phyloP scores from a whole-genome alignment of 1,284 basidiomycete species.

The Leccinum glutinopallens region DNA sequence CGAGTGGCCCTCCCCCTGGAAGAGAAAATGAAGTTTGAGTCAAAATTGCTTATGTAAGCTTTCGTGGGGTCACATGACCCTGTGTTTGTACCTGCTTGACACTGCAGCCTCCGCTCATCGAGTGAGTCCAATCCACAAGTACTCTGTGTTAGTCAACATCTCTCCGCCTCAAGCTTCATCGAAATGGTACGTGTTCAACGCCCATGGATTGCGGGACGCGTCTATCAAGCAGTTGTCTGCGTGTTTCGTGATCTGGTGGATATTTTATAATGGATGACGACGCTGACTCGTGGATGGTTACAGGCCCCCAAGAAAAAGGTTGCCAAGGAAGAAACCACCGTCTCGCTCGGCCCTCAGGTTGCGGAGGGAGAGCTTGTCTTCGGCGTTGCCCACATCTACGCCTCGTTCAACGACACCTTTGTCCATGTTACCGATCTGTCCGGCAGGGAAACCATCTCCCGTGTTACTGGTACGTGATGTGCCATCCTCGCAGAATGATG shows the following conservation, averaged over 20 bases:
- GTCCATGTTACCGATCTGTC: constrained; percentile 99
- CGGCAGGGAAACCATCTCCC: constrained; percentile 98
- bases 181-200: constrained; percentile 31
- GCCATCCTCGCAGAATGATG: neutral
- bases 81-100: constrained; percentile 32
- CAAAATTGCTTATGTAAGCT: no score
- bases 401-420: constrained; percentile 99
- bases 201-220: neutral
- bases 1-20: no score
- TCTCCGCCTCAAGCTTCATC: constrained; percentile 25
- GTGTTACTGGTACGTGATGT: constrained; percentile 82
- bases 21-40: no score
- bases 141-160: constrained; percentile 12
- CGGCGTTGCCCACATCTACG: constrained; percentile 96
- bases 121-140: constrained; percentile 6
- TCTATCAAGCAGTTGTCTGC: neutral
- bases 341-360: constrained; percentile 91
- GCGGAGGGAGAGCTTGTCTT: constrained; percentile 95
- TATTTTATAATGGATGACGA: constrained; percentile 40
- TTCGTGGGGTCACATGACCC: neutral
- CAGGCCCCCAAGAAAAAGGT: constrained; percentile 84
- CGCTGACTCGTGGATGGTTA: constrained; percentile 44
- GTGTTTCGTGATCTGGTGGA: constrained; percentile 5
- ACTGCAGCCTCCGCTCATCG: constrained; percentile 1
- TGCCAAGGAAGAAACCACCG: constrained; percentile 77